Base-by-base conservation (phyloP, 2,329 filamentous ascomycete genomes). In the Aspergillus sp. region DNA sequence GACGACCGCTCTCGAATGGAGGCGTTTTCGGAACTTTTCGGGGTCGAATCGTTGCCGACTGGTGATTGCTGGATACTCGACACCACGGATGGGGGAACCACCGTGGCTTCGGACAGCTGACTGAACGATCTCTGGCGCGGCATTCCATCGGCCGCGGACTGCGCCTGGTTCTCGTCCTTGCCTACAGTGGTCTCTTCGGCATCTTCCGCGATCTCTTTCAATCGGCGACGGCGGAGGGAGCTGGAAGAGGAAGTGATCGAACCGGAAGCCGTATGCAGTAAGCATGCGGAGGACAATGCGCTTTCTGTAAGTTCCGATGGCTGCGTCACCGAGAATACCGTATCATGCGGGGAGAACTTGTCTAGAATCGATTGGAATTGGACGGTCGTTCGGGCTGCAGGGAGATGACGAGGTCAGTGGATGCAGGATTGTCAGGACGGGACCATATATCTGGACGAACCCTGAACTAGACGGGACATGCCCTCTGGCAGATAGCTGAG, bases 141-240 rank as follows among this genome's bases (percentile, higher is more conserved):
- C 32, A 58, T 54, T 38, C 65, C 67, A 27, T 61, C 64, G 42
- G 60, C 58, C 47, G 69, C 58, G 27, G 68, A 54, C 44, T 65
- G 63, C 15, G 64, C 59, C 60, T 71, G 73, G 6, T 69, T 64
- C 39, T 68, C 84, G 77, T 70, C 84, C 81, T 83, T 76, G 2
- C 84, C 87, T 69, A 88, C 82, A 57, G 86, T 80, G 69, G 87
- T 88, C 70, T 96, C 92, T 71, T 96, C 92, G 57, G 89, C 90
- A 78, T 95, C 91, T 77, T 98, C 95, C n/a, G 90, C 88, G 73
- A 98, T 97, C 78, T 96, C 94, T 79, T 94, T 89, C 68, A 98
- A 81, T 66, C 91, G 88, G 69, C 89, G 86, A 71, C 88, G 84
- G 61, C 90, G 86, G 65, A 92, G 81, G 5, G 92, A 96, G 72